Evolutionary conservation across 345 rosid species (phyloP).

Genomic region (Firmiana major): DNA sequence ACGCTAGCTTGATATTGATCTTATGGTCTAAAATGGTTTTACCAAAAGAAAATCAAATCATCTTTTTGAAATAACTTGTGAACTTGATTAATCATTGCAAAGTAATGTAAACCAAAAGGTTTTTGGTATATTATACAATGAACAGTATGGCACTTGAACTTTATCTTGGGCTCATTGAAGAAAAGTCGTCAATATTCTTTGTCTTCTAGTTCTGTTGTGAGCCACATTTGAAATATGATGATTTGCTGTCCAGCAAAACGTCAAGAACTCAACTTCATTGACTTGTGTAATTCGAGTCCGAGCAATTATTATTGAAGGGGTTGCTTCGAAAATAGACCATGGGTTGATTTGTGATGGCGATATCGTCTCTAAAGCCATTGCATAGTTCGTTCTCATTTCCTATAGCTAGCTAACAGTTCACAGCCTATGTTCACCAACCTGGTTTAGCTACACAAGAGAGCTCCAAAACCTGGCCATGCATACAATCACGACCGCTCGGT

Average conservation of each 20-base stretch:
- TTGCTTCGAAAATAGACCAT: slow-evolving; percentile 6
- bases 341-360: background rate
- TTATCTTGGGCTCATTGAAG: background rate
- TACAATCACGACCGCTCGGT: slow-evolving; percentile 8
- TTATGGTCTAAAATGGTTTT: background rate
- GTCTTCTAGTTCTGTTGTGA: background rate
- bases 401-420: background rate
- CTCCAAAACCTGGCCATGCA: background rate
- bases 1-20: background rate
- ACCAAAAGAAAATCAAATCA: background rate
- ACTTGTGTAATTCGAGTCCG: slow-evolving; percentile 8
- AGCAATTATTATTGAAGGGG: slow-evolving; percentile 11
- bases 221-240: slow-evolving; percentile 10
- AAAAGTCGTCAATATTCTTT: background rate
- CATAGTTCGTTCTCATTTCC: background rate
- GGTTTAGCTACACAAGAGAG: too few relatives aligned
- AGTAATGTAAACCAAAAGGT: background rate
- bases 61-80: background rate
- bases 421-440: background rate
- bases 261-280: slow-evolving; percentile 20
- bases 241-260: slow-evolving; percentile 13
- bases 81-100: background rate
- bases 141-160: background rate
- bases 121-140: too few relatives aligned
- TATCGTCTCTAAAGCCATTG: background rate